Evolutionary conservation across 169 alveolate genomes (phyloP).

Genomic region (Plasmodium yoelii): DNA sequence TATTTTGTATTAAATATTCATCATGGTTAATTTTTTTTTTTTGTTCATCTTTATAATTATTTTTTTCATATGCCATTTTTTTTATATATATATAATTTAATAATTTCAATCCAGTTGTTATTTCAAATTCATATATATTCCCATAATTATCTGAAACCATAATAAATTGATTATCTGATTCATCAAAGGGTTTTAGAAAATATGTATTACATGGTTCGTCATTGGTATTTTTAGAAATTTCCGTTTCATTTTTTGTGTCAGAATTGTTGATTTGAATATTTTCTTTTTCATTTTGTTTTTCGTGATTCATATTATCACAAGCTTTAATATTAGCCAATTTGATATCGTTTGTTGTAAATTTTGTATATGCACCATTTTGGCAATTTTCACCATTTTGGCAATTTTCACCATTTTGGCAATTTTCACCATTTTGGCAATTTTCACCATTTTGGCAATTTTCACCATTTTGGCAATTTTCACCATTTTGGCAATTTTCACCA

Average conservation of each 20-base stretch:
- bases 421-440: too few relatives aligned
- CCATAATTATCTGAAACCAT: constrained; percentile 83
- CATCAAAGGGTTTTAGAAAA: constrained; percentile 21
- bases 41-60: constrained; percentile 21
- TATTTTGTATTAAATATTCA: constrained; percentile 50
- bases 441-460: too few relatives aligned
- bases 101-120: constrained; percentile 77
- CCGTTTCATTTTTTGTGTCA: constrained; percentile 28
- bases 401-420: too few relatives aligned
- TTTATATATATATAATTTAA: constrained; percentile 49
- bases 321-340: too few relatives aligned
- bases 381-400: too few relatives aligned
- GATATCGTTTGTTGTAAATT: too few relatives aligned
- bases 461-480: too few relatives aligned
- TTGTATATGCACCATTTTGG: too few relatives aligned
- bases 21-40: constrained; percentile 3
- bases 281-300: not conserved
- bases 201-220: constrained; percentile 25
- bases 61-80: constrained; percentile 46
- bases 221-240: constrained; percentile 7
- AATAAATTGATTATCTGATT: constrained; percentile 75
- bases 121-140: constrained; percentile 77
- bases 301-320: not conserved
- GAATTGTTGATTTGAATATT: not conserved
- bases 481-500: too few relatives aligned